These are phyloP conservation scores for Cladosporium sp. DNA, from an alignment of 2,329 filamentous ascomycete species.

Conservation along the genomic window DNA sequence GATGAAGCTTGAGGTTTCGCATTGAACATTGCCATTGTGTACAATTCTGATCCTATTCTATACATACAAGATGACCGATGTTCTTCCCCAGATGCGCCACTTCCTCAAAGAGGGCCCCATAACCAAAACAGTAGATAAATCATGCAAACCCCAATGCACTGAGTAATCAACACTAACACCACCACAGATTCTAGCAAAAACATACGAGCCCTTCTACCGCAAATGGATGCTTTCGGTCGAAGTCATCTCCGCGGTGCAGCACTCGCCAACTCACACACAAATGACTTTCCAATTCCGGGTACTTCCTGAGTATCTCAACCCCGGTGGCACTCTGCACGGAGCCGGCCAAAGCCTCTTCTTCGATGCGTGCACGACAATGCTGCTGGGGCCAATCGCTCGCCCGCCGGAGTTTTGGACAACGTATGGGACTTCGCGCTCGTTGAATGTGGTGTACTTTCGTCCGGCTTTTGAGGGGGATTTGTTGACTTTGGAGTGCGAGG, in stretches of 20 bases:
- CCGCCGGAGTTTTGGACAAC: slow-evolving; percentile 26
- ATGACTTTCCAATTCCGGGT: slow-evolving; percentile 28
- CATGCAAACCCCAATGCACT: not conserved
- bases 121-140: not conserved
- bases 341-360: slow-evolving; percentile 29
- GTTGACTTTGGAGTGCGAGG: slow-evolving; percentile 30
- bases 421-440: slow-evolving; percentile 29
- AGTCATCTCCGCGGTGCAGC: not conserved
- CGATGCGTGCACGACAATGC: slow-evolving; percentile 25
- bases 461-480: slow-evolving; percentile 30
- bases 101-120: slow-evolving; percentile 4
- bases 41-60: not conserved
- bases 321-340: slow-evolving; percentile 30
- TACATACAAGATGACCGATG: not conserved
- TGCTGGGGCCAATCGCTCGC: not conserved
- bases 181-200: not conserved
- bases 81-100: not conserved
- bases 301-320: slow-evolving; percentile 30
- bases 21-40: not conserved
- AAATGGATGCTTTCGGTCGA: slow-evolving; percentile 2
- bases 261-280: slow-evolving; percentile 6
- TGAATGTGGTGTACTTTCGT: slow-evolving; percentile 29
- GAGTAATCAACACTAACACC: not conserved
- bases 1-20: not conserved
- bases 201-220: slow-evolving; percentile 13